Evolutionary conservation across 2,329 filamentous ascomycete genomes (phyloP), one percentile per base, ranked within the genome.

Genomic region (Penicillium sp.): DNA sequence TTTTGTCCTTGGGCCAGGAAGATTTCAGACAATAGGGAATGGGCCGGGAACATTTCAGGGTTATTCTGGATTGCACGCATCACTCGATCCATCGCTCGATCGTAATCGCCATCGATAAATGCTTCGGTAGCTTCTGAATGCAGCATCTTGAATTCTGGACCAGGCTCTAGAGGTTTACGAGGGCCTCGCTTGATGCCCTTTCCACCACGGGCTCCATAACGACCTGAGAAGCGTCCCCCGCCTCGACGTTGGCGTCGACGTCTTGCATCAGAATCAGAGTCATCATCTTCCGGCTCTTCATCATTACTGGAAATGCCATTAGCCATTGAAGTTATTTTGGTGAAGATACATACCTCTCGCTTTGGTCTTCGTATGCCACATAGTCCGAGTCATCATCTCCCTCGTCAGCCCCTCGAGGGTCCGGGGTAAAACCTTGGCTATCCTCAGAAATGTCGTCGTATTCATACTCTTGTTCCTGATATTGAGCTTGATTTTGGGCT

Each of bases 21-120:
- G 50, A 86, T 83, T 59, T 87, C 82, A 0, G 84, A 85, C 8
- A 87, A 74, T 21, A 87, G 73, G 52, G 80, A 83, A 73, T 88
- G 84, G 14, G 85, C 83, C 27, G 80, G 78, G 68, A 84, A 87
- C 62, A 87, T 83, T 68, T 87, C 85, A 0, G 85, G 85, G 63
- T 88, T 87, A 29, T 78, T 72, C 41, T 79, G 74, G 31, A 86
- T 79, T 9, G 83, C 83, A 58, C 78, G 71, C 55, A 77, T 75
- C 39, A 79, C 74, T 11, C 77, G 63, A 7, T 75, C 68, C 51
- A 70, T 77, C 49, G 73, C 81, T 64, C 69, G 73, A 52, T 76
- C 78, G 56, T 77, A 78, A 49, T 80, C 73, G 9, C 74, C 71
- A 59, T 80, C 76, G 53, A 80, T 79, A 57, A 80, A 81, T 19